Percentiles rank a stretch among this genome's conserved stretches.
These are phyloP conservation scores for Tilletia indica DNA, from an alignment of 1,284 basidiomycete genomes.

Conservation along the genomic window DNA sequence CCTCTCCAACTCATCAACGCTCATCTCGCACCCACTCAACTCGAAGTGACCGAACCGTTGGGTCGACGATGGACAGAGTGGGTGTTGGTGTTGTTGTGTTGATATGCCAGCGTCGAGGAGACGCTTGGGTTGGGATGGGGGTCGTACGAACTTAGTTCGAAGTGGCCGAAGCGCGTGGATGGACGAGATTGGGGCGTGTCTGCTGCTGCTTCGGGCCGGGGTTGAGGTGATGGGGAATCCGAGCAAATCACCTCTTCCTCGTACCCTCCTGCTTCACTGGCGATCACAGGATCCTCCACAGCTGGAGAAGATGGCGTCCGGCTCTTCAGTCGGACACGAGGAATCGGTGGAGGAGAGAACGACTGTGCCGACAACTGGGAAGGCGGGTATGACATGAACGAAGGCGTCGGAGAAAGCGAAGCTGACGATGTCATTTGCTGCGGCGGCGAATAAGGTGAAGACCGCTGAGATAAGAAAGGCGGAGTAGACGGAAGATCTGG, in stretches of 20 bases:
- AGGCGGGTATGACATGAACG: background rate
- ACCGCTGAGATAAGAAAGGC: no score
- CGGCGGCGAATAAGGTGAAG: background rate
- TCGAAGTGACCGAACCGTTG: slow-evolving; percentile 8
- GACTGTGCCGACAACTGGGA: slow-evolving; percentile 3
- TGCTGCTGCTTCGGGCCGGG: background rate
- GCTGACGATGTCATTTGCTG: no score
- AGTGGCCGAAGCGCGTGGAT: background rate
- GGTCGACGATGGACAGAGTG: no score
- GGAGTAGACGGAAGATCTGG: background rate
- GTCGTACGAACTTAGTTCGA: background rate
- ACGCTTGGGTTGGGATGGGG: no score
- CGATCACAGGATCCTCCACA: background rate
- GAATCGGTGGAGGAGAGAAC: background rate
- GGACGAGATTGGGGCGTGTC: no score
- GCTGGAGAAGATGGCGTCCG: background rate
- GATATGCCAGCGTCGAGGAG: background rate
- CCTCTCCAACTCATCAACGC: background rate
- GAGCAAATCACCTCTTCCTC: background rate
- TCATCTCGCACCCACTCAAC: slow-evolving; percentile 2
- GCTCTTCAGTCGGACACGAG: no score
- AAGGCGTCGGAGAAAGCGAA: slow-evolving; percentile 13
- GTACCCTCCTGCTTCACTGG: no score
- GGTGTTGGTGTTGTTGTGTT: background rate
- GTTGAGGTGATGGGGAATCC: background rate